Percentiles rank a stretch among this genome's conserved stretches.
Evolutionary conservation across 2,329 filamentous ascomycete genomes (phyloP).

Genomic region (Byssochlamys sp.): DNA sequence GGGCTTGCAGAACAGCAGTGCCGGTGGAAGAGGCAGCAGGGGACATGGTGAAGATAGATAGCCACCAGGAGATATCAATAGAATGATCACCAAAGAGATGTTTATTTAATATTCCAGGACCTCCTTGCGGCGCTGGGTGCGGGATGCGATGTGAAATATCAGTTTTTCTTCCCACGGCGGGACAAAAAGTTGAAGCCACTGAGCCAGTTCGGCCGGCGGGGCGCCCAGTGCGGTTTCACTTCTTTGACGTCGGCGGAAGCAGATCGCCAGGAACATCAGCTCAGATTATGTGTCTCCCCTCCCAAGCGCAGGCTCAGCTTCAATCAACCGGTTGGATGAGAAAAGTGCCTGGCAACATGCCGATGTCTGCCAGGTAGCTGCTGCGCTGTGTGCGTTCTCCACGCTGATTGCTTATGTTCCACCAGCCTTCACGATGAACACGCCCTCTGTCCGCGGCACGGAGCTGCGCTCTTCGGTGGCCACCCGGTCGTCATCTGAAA

Average conservation of each 20-base stretch:
- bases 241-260: background rate
- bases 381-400: background rate
- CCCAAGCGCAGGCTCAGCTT: background rate
- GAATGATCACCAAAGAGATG: background rate
- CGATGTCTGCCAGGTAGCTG: background rate
- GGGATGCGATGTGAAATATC: too few relatives aligned
- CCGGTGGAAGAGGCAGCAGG: background rate
- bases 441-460: background rate
- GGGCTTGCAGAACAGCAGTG: conserved; percentile 12
- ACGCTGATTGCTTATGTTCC: background rate
- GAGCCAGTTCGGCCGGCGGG: background rate
- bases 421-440: conserved; percentile 1
- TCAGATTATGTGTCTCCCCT: background rate
- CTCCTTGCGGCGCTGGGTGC: background rate
- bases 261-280: background rate
- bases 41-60: background rate
- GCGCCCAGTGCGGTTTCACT: background rate
- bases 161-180: background rate
- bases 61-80: too few relatives aligned
- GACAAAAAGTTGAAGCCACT: background rate
- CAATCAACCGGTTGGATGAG: background rate
- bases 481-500: conserved; percentile 10
- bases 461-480: conserved; percentile 1
- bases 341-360: background rate
- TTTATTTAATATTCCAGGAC: background rate